These are phyloP conservation scores for Candida michaelii DNA, from an alignment of 805 yeast genomes.

Conservation along the genomic window DNA sequence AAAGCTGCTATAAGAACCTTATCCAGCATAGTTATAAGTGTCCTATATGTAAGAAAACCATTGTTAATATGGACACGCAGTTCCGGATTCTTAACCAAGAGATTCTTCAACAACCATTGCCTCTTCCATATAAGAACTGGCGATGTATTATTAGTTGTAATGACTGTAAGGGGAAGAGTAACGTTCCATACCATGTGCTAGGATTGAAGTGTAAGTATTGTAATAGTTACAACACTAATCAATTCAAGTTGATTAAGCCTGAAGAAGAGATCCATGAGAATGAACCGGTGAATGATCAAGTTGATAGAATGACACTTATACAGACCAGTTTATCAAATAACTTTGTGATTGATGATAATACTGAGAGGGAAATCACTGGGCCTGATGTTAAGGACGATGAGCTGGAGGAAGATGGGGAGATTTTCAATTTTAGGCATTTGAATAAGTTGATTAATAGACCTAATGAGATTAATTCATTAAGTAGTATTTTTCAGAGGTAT, in stretches of 20 bases:
- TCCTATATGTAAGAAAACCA: conserved; percentile 84
- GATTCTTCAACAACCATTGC: conserved; percentile 71
- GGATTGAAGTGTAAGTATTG: conserved; percentile 90
- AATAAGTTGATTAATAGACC: conserved; percentile 17
- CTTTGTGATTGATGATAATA: conserved; percentile 36
- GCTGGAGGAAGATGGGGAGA: conserved; percentile 20
- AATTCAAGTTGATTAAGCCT: conserved; percentile 66
- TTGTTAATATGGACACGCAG: conserved; percentile 84
- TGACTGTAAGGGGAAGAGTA: conserved; percentile 84
- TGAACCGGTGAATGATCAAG: conserved; percentile 14
- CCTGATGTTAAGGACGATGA: conserved; percentile 17
- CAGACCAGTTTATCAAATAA: conserved; percentile 37
- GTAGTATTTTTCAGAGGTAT: conserved; percentile 39
- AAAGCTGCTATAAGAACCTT: conserved; percentile 76
- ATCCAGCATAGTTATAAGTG: conserved; percentile 85
- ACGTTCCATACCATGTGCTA: conserved; percentile 73
- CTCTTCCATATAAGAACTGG: conserved; percentile 79
- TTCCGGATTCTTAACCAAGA: conserved; percentile 86
- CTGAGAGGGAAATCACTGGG: conserved; percentile 19
- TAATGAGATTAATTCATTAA: conserved; percentile 16
- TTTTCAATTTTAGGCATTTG: conserved; percentile 29
- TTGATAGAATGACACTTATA: conserved; percentile 29
- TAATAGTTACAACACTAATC: conserved; percentile 82
- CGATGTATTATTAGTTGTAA: conserved; percentile 72
- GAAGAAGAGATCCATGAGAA: conserved; percentile 40